Evolutionary conservation across 2,329 filamentous ascomycete genomes (phyloP), one percentile per base, ranked within the genome.

Genomic region (Cucurbitaria berberidis): DNA sequence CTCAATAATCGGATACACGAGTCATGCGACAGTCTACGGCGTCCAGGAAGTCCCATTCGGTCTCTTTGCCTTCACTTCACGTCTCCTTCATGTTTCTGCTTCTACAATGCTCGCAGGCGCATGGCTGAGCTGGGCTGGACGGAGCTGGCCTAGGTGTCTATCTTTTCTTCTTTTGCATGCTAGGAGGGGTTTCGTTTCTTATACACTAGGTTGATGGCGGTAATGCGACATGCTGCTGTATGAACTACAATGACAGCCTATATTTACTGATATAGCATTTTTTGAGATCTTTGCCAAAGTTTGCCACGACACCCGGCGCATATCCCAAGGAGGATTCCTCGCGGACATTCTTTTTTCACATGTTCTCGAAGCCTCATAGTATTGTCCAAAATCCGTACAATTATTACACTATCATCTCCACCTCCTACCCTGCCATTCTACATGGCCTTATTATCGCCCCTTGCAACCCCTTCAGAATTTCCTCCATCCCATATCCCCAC

Each of bases 401-500:
- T n/a, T n/a, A n/a, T n/a, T n/a, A n/a, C n/a, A n/a, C n/a, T n/a
- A n/a, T n/a, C n/a, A n/a, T n/a, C n/a, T n/a, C n/a, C n/a, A n/a
- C n/a, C n/a, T n/a, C n/a, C n/a, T n/a, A n/a, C n/a, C n/a, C n/a
- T n/a, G n/a, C n/a, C n/a, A n/a, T n/a, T n/a, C n/a, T n/a, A n/a
- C n/a, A n/a, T n/a, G n/a, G n/a, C n/a, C n/a, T n/a, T n/a, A n/a
- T n/a, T n/a, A n/a, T n/a, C n/a, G n/a, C n/a, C n/a, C n/a, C n/a
- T n/a, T n/a, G n/a, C n/a, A n/a, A 26, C 24, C 24, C 24, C 24
- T 9, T 26, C 63, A 81, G 55, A 82, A 81, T 44, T 78, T 67
- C 56, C 80, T 68, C 60, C 70, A 76, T 9, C 78, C 80, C 47
- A 77, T 74, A 1, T 74, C 77, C 8, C 77, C 76, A 54, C 72